Percentiles rank a stretch among this genome's conserved stretches.
phyloP scores from a whole-genome alignment of 257 asterid species.

The Ocimum tenuiflorum region DNA sequence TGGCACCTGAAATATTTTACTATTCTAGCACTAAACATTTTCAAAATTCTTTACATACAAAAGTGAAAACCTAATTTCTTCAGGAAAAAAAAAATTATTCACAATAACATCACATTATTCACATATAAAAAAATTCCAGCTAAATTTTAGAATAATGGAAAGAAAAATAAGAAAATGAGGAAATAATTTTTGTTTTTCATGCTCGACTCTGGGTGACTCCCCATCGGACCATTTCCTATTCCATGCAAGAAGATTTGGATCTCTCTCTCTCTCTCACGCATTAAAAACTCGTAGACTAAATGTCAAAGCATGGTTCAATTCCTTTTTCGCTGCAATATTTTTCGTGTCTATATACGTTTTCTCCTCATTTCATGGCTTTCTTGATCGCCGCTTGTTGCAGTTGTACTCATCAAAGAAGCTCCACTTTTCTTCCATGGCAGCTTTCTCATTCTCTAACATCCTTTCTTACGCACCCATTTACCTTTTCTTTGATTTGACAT shows the following conservation, averaged over 20 bases:
- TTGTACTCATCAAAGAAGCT: slow-evolving; percentile 21
- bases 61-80: background rate
- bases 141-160: background rate
- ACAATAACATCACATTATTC: background rate
- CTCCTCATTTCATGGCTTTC: slow-evolving; percentile 25
- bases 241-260: background rate
- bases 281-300: slow-evolving; percentile 1
- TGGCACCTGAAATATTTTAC: background rate
- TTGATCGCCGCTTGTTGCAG: background rate
- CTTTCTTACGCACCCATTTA: slow-evolving; percentile 6
- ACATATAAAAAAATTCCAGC: background rate
- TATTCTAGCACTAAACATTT: background rate
- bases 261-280: slow-evolving; percentile 1
- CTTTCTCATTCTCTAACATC: background rate
- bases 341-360: slow-evolving; percentile 10
- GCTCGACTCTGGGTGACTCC: background rate
- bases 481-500: slow-evolving; percentile 16
- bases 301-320: slow-evolving; percentile 24
- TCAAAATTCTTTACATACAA: background rate
- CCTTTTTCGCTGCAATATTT: slow-evolving; percentile 4
- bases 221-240: background rate
- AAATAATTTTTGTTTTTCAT: background rate
- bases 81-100: too few species aligned
- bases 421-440: slow-evolving; percentile 36
- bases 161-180: background rate